A percentile compares a stretch with the other conserved stretches of the same genome.
These are phyloP conservation scores for Aspergillus heteromorphus DNA, from an alignment of 495 filamentous ascomycete species.

Conservation along the genomic window DNA sequence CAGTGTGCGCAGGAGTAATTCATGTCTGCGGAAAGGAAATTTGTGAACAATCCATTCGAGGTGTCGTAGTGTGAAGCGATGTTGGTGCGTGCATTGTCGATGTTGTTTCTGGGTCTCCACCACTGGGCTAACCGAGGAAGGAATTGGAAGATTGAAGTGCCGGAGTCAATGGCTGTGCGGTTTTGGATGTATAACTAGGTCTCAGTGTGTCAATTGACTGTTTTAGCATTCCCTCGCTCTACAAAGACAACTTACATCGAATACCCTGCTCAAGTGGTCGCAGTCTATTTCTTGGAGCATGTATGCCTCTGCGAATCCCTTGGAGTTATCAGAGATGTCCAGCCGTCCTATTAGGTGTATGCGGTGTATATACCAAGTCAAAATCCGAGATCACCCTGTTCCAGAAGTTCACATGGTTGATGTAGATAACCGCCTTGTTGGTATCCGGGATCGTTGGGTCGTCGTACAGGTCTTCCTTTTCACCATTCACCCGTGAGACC, in stretches of 20 bases:
- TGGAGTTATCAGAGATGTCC: background rate
- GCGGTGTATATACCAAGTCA: conserved; percentile 4
- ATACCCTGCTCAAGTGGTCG: conserved; percentile 51
- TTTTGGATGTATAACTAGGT: conserved; percentile 17
- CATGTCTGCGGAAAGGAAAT: conserved; percentile 69
- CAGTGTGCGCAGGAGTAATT: conserved; percentile 73
- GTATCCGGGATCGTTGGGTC: background rate
- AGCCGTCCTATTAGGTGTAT: background rate
- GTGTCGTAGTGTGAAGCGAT: conserved; percentile 71
- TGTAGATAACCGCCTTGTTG: background rate
- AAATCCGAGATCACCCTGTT: conserved; percentile 1
- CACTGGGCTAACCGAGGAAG: background rate
- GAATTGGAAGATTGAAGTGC: conserved; percentile 2
- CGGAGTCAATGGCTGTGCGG: background rate
- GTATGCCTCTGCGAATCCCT: conserved; percentile 65
- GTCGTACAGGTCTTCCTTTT: background rate
- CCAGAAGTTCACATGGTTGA: conserved; percentile 8
- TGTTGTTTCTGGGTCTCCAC: conserved; percentile 56
- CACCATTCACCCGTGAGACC: background rate
- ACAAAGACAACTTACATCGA: conserved; percentile 41
- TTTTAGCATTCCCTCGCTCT: too few relatives aligned
- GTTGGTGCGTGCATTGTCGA: conserved; percentile 59
- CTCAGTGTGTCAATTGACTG: too few relatives aligned
- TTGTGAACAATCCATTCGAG: conserved; percentile 66
- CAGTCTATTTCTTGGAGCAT: conserved; percentile 65